These are phyloP conservation scores for Populus hybrid DNA, from an alignment of 441 rosid genomes.

Conservation along the genomic window DNA sequence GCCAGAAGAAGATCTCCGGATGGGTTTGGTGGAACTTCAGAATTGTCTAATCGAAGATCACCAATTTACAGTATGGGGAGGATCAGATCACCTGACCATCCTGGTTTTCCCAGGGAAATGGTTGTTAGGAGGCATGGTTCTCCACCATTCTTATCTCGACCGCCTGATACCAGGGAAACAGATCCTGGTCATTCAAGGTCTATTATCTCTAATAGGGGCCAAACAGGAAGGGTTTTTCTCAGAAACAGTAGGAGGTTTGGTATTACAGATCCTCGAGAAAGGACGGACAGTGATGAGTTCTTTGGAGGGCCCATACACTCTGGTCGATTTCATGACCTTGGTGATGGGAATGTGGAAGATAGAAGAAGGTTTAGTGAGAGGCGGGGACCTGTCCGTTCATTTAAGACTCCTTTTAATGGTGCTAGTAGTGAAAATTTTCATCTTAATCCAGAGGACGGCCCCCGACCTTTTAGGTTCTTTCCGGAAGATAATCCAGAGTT, in stretches of 20 bases:
- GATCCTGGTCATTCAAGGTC: constrained; percentile 54
- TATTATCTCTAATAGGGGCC: constrained; percentile 51
- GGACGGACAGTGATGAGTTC: constrained; percentile 48
- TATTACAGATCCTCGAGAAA: constrained; percentile 56
- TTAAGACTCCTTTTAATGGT: constrained; percentile 46
- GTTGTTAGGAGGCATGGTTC: constrained; percentile 61
- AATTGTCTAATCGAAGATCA: constrained; percentile 58
- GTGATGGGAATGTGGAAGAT: constrained; percentile 56
- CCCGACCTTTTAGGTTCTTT: constrained; percentile 50
- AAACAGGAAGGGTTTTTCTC: constrained; percentile 48
- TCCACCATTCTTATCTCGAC: constrained; percentile 53
- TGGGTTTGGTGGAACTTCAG: constrained; percentile 55
- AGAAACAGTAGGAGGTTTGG: constrained; percentile 57
- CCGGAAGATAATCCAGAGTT: constrained; percentile 40
- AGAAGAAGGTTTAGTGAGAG: constrained; percentile 69
- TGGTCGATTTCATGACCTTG: constrained; percentile 58
- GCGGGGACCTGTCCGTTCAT: constrained; percentile 57
- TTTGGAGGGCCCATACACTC: constrained; percentile 54
- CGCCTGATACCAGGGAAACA: constrained; percentile 59
- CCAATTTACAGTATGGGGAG: constrained; percentile 63
- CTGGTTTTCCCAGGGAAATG: constrained; percentile 56
- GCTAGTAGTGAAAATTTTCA: constrained; percentile 43
- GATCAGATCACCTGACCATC: constrained; percentile 61
- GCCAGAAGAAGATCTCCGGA: constrained; percentile 73
- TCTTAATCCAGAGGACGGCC: constrained; percentile 46